These are phyloP conservation scores for Podospora pseudoanserina DNA, from an alignment of 495 filamentous ascomycete genomes.

Conservation along the genomic window DNA sequence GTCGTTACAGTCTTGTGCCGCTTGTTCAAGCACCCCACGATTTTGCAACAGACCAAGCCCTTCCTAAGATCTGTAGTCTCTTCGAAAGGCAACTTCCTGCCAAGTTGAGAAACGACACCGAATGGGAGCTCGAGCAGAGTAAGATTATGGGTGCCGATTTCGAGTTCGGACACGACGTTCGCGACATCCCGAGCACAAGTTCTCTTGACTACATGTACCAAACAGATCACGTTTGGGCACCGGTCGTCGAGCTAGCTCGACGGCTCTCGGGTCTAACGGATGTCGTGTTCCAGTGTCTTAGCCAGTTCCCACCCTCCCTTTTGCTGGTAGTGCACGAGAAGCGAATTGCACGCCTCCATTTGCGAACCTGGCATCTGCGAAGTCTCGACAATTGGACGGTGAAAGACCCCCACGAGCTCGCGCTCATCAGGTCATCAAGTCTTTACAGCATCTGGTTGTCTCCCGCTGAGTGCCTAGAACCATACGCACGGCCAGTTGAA, in stretches of 20 bases:
- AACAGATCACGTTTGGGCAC: background rate
- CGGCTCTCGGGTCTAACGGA: background rate
- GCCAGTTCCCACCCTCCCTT: background rate
- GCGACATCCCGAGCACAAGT: too few relatives aligned
- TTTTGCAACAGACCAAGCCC: background rate
- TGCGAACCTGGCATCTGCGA: background rate
- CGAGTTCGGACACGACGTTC: too few relatives aligned
- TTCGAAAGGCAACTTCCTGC: too few relatives aligned
- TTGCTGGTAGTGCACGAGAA: background rate
- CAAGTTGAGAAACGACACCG: too few relatives aligned
- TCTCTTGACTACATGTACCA: background rate
- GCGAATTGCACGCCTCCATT: background rate
- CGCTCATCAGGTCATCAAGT: background rate
- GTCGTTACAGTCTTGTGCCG: background rate
- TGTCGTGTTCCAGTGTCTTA: background rate
- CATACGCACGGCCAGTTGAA: too few relatives aligned
- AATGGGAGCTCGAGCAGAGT: too few relatives aligned
- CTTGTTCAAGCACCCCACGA: background rate
- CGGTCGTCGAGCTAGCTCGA: background rate
- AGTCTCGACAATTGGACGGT: background rate
- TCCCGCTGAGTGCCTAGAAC: too few relatives aligned
- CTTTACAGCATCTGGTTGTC: background rate
- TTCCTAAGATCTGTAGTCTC: too few relatives aligned
- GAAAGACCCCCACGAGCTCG: background rate
- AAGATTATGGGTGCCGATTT: too few relatives aligned